phyloP scores from a whole-genome alignment of 2,329 filamentous ascomycete genomes.

The Talaromyces sp. region DNA sequence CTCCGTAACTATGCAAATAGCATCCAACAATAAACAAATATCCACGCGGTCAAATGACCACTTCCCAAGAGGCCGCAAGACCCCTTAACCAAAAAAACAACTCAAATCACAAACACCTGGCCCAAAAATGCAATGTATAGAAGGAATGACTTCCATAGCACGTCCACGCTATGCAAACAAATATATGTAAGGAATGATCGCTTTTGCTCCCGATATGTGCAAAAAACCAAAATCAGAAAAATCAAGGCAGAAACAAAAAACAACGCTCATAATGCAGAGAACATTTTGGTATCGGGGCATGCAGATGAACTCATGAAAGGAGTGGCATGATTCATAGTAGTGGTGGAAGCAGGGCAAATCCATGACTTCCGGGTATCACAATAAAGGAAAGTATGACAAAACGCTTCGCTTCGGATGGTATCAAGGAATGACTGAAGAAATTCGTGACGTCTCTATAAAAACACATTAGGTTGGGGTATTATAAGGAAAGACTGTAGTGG shows the following conservation, averaged over 20 bases:
- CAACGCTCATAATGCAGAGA: constrained; percentile 9
- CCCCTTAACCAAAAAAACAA: not conserved
- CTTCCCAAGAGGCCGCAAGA: not conserved
- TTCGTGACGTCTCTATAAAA: constrained; percentile 17
- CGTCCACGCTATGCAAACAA: constrained; percentile 14
- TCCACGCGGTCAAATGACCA: not conserved
- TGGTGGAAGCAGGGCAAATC: constrained; percentile 10
- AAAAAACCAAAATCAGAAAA: constrained; percentile 4
- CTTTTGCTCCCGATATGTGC: constrained; percentile 13
- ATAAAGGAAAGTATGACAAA: constrained; percentile 17
- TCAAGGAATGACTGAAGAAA: constrained; percentile 27
- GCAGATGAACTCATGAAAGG: constrained; percentile 15
- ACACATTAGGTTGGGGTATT: constrained; percentile 11
- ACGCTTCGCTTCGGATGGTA: constrained; percentile 17
- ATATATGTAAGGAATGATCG: constrained; percentile 12
- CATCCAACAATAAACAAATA: not conserved
- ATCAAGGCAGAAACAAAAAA: not conserved
- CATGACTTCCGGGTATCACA: constrained; percentile 13
- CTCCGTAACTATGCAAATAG: not conserved
- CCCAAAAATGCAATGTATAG: constrained; percentile 8
- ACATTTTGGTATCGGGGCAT: constrained; percentile 12
- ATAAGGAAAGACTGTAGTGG: constrained; percentile 14
- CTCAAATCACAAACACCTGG: constrained; percentile 8
- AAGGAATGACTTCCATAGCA: constrained; percentile 16
- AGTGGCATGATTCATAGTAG: constrained; percentile 16